Conservation (phyloP, 2,329 filamentous ascomycete genomes). For the Alternaria dauci region DNA sequence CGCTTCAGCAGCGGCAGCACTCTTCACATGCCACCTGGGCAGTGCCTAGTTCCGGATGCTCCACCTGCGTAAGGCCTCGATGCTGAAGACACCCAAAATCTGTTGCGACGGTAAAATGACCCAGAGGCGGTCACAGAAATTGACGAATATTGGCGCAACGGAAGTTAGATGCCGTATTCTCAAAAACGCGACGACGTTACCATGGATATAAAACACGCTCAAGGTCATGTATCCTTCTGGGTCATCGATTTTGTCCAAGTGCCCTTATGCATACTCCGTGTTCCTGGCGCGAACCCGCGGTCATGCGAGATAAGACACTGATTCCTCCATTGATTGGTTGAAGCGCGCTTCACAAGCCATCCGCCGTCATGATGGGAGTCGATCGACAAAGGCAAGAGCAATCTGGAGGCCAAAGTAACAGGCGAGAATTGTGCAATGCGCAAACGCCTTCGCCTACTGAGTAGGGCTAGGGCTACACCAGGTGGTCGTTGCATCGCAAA, state of each 20-base stretch:
- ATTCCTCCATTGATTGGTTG: constrained; percentile 27
- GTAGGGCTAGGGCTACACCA: not conserved
- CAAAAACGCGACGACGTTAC: constrained; percentile 17
- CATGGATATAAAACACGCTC: constrained; percentile 3
- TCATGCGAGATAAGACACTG: constrained; percentile 54
- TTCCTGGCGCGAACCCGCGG: not conserved
- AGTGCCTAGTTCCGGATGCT: not conserved
- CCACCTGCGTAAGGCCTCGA: not conserved
- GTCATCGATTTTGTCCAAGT: not conserved
- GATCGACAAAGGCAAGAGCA: constrained; percentile 10
- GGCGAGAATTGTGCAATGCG: not conserved
- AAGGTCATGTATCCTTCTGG: constrained; percentile 1
- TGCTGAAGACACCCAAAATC: not conserved
- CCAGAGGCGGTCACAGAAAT: not conserved
- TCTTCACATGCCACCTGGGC: constrained; percentile 8
- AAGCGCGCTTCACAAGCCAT: constrained; percentile 13
- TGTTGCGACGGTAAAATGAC: not conserved
- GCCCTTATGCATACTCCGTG: not conserved
- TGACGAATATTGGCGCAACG: not conserved
- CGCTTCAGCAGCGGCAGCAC: constrained; percentile 14
- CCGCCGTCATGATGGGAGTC: constrained; percentile 11
- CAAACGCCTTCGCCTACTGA: not conserved
- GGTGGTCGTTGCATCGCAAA: too few species aligned
- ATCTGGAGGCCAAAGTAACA: not conserved
- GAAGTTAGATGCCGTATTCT: not conserved